phyloP scores from a whole-genome alignment of 2,329 filamentous ascomycete genomes.

The Karstenula rhodostoma region DNA sequence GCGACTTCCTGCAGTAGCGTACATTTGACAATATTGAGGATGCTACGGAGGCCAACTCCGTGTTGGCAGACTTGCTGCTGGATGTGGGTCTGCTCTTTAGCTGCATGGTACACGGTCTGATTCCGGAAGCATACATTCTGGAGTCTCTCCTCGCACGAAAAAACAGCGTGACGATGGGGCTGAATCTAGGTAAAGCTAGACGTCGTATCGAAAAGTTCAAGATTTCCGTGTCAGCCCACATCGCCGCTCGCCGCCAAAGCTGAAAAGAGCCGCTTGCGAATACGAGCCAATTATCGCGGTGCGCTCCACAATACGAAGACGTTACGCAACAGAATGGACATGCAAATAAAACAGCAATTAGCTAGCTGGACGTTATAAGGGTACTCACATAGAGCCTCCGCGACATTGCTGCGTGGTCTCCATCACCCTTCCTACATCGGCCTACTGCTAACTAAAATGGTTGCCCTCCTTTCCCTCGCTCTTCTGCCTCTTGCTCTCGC shows the following conservation, averaged over 20 bases:
- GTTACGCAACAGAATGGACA: background rate
- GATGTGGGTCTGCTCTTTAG: background rate
- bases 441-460: background rate
- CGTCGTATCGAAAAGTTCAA: background rate
- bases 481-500: slow-evolving; percentile 13
- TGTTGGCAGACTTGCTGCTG: background rate
- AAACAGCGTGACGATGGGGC: background rate
- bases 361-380: background rate
- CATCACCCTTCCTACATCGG: background rate
- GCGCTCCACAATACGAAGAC: background rate
- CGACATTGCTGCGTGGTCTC: background rate
- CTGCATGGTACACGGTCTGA: background rate
- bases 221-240: background rate
- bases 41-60: background rate
- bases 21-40: background rate
- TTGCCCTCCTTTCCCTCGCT: slow-evolving; percentile 6
- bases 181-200: background rate
- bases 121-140: background rate
- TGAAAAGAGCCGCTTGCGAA: background rate
- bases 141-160: background rate
- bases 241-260: background rate
- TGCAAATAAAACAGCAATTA: background rate
- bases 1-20: background rate
- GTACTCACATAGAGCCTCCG: background rate
- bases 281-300: slow-evolving; percentile 2